Evolutionary conservation across 768 basidiomycete genomes (phyloP).

Genomic region (Tubosaeta sp.): DNA sequence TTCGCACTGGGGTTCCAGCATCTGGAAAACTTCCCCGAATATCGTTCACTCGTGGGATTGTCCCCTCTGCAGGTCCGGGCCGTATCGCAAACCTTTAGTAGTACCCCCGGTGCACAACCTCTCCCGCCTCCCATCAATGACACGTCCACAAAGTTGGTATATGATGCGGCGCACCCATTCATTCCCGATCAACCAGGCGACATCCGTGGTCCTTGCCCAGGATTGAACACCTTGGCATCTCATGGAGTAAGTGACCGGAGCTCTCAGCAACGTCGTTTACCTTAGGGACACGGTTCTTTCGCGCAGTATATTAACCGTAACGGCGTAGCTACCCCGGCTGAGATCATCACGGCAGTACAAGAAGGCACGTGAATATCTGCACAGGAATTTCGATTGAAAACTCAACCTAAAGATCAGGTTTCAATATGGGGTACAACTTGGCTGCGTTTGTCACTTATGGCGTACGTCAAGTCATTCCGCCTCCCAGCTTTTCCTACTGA

Average conservation of each 20-base stretch:
- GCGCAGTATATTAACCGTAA: constrained; percentile 15
- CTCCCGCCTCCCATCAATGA: constrained; percentile 21
- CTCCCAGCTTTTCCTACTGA: background rate
- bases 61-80: constrained; percentile 13
- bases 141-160: constrained; percentile 22
- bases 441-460: constrained; percentile 20
- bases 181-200: constrained; percentile 12
- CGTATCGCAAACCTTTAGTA: constrained; percentile 11
- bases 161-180: constrained; percentile 18
- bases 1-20: constrained; percentile 8
- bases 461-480: constrained; percentile 2
- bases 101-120: constrained; percentile 22
- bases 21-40: constrained; percentile 13
- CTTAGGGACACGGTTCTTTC: background rate
- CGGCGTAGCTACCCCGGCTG: constrained; percentile 20
- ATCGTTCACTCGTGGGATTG: constrained; percentile 22
- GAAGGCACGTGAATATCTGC: constrained; percentile 9
- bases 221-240: constrained; percentile 25
- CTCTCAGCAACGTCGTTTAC: background rate
- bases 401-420: constrained; percentile 6
- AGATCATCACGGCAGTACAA: constrained; percentile 23
- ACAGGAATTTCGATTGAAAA: background rate
- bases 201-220: constrained; percentile 24
- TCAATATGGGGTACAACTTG: constrained; percentile 24
- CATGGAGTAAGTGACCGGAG: constrained; percentile 19